Evolutionary conservation across 108 stramenopile species (phyloP).

Genomic region (Nannochloropsis gaditana): DNA sequence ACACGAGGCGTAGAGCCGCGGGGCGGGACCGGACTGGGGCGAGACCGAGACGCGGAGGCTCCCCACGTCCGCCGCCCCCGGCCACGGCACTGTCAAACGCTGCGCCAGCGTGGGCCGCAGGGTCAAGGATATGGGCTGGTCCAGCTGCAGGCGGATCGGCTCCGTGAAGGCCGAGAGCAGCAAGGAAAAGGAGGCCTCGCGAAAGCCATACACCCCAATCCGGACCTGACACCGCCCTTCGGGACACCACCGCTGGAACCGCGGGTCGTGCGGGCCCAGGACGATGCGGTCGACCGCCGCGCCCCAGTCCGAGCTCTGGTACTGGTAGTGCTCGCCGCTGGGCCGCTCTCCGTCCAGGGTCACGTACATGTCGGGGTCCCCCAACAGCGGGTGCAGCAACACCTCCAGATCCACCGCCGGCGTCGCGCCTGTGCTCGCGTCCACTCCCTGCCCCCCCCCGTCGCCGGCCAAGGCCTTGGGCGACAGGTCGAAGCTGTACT

Average conservation of each 20-base stretch:
- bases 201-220: background rate
- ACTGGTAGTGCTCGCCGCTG: background rate
- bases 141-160: background rate
- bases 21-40: background rate
- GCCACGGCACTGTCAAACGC: background rate
- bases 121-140: background rate
- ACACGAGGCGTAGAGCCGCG: background rate
- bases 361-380: constrained; percentile 16
- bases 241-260: background rate
- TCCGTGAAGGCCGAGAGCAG: background rate
- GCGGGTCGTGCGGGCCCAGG: background rate
- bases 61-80: background rate
- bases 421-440: background rate
- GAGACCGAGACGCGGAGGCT: background rate
- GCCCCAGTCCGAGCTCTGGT: background rate
- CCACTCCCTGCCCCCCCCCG: background rate
- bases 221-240: background rate
- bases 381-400: background rate
- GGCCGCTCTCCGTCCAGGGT: background rate
- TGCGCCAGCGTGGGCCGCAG: background rate
- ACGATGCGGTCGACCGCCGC: background rate
- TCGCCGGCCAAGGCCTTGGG: background rate
- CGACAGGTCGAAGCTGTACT: constrained; percentile 17
- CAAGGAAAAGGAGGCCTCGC: background rate
- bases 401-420: background rate